Evolutionary conservation across 345 rosid species (phyloP), one percentile per base, ranked within the genome.

Genomic region (Eucalyptus sideroxylon): DNA sequence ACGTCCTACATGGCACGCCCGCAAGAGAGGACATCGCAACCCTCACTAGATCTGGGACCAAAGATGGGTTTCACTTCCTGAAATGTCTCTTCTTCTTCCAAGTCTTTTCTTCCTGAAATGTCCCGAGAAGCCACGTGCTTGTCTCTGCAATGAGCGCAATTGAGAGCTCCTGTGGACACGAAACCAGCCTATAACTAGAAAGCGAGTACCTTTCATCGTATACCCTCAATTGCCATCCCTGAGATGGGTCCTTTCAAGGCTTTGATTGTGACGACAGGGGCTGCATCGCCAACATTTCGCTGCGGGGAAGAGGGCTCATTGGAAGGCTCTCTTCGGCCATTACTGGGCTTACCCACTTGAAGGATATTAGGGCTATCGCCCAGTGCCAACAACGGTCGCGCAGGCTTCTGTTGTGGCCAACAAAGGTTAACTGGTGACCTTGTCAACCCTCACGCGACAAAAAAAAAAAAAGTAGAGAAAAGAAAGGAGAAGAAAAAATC

Each of bases 361-460:
- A 9, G 62, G 27, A 24, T 24, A 56, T 56, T 24, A 56, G 62
- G 62, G 62, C 6, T 56, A 56, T 56, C 0, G 1, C 62, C 12
- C 2, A 0, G 6, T 56, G 27, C 12, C 3, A 3, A 9, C 12
- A 3, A 55, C 3, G 27, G 62, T 23, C 12, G 1, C 1, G 0
- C 27, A 1, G 30, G 1, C 27, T 56, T 56, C 26, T 9, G 0
- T 56, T 56, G 27, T 9, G 13, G 1, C 62, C 27, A 1, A 1
- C 0, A 3, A 23, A 10, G 62, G 27, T 56, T 24, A 4, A 1
- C 27, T 1, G 0, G 1, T 0, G 0, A 23, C 12, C 13, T 23
- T 2, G 5, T 24, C 30, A 9, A 23, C 3, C 62, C 62, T 56
- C 24, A 7, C 0, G 1, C 1, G 0, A 9, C 27, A 8, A 9